These are phyloP conservation scores for Psilocybe cyanescens DNA, from an alignment of 768 basidiomycete genomes.

Conservation along the genomic window DNA sequence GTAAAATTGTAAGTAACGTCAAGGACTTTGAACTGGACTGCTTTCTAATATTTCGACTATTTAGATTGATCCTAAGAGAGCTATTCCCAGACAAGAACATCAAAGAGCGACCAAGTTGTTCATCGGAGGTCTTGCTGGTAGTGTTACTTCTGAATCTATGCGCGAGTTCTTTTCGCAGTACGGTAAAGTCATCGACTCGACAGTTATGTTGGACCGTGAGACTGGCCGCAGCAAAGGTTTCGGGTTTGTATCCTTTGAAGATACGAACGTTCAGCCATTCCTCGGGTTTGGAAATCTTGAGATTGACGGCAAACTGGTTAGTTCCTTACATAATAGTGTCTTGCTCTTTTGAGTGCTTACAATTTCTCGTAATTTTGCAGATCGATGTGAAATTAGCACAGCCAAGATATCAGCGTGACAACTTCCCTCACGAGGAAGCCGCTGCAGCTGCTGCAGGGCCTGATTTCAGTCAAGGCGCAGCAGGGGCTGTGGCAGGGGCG, in stretches of 20 bases:
- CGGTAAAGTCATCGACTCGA: slow-evolving; percentile 95
- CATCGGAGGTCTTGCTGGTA: slow-evolving; percentile 91
- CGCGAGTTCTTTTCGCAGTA: slow-evolving; percentile 92
- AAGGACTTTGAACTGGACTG: background rate
- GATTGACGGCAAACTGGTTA: slow-evolving; percentile 93
- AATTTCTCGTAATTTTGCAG: slow-evolving; percentile 40
- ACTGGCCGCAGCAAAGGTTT: slow-evolving; percentile 96
- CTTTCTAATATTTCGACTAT: slow-evolving; percentile 9
- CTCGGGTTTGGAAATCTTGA: slow-evolving; percentile 88
- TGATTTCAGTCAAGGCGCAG: slow-evolving; percentile 23
- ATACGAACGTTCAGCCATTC: slow-evolving; percentile 87
- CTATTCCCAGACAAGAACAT: slow-evolving; percentile 96
- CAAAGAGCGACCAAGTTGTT: slow-evolving; percentile 93
- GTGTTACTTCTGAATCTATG: slow-evolving; percentile 93
- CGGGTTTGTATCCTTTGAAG: slow-evolving; percentile 96
- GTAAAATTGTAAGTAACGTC: slow-evolving; percentile 82
- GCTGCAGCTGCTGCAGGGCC: slow-evolving; percentile 23
- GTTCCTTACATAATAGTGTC: slow-evolving; percentile 27
- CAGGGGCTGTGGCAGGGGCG: background rate
- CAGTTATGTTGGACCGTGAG: slow-evolving; percentile 98
- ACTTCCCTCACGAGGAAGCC: slow-evolving; percentile 54
- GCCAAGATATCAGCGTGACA: slow-evolving; percentile 81
- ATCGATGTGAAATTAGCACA: slow-evolving; percentile 98
- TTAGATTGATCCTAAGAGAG: slow-evolving; percentile 99
- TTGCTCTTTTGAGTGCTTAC: background rate